Conservation (phyloP, 140 eudicot species). For the Flaveria floridana region DNA sequence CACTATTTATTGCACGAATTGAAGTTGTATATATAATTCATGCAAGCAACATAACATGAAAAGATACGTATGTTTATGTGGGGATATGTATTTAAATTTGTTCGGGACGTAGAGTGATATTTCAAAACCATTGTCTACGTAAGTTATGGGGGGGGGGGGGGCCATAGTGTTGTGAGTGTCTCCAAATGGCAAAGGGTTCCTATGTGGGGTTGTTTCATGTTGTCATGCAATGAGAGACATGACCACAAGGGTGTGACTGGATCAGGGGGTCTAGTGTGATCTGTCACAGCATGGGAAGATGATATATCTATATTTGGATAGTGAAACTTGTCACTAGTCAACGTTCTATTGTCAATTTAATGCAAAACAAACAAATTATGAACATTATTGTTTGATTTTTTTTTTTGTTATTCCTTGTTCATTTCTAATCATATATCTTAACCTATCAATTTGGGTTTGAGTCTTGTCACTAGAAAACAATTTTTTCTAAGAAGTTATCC, state of each 20-base stretch:
- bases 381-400: not conserved
- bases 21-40: not conserved
- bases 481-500: no score
- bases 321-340: slow-evolving; percentile 36
- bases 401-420: not conserved
- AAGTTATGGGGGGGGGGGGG: slow-evolving; percentile 37
- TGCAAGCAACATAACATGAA: not conserved
- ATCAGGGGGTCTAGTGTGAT: slow-evolving; percentile 30
- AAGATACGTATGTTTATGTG: slow-evolving; percentile 23
- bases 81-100: slow-evolving; percentile 7
- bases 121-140: slow-evolving; percentile 12
- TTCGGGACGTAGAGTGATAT: slow-evolving; percentile 17
- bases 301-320: slow-evolving; percentile 30
- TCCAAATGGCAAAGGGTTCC: slow-evolving; percentile 23
- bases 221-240: slow-evolving; percentile 32
- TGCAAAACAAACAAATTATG: not conserved
- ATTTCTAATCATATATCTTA: not conserved
- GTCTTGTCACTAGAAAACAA: not conserved
- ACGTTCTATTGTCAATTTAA: slow-evolving; percentile 11
- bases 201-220: slow-evolving; percentile 35
- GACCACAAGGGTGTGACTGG: slow-evolving; percentile 34
- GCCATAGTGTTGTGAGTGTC: slow-evolving; percentile 24
- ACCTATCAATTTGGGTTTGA: not conserved
- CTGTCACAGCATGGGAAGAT: slow-evolving; percentile 44
- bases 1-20: not conserved